Evolutionary conservation across 768 basidiomycete species (phyloP).

Genomic region (Collybiopsis confluens): DNA sequence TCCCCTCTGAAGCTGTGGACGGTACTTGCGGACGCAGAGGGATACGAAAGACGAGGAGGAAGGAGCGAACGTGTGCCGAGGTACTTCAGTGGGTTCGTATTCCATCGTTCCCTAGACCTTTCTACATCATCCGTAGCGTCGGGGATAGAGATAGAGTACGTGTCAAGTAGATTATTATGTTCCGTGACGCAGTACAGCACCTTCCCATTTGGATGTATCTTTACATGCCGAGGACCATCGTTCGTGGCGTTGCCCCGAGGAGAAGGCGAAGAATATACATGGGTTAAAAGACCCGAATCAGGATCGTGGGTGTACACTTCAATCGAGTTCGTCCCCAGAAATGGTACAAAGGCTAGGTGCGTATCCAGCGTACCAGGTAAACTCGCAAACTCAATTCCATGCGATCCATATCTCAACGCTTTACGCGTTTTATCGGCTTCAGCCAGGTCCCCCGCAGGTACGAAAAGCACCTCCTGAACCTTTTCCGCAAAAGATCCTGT

Average conservation of each 20-base stretch:
- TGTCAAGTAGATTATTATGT: slow-evolving; percentile 33
- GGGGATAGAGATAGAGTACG: neutral
- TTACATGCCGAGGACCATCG: slow-evolving; percentile 51
- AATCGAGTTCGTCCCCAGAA: slow-evolving; percentile 44
- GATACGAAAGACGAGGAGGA: slow-evolving; percentile 14
- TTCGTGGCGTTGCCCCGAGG: slow-evolving; percentile 33
- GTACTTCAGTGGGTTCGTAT: slow-evolving; percentile 12
- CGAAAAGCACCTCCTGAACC: slow-evolving; percentile 43
- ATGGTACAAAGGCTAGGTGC: slow-evolving; percentile 42
- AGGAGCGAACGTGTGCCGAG: slow-evolving; percentile 21
- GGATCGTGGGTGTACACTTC: slow-evolving; percentile 39
- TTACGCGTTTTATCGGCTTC: slow-evolving; percentile 45
- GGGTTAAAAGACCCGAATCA: slow-evolving; percentile 28
- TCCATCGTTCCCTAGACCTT: neutral
- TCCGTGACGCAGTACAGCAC: slow-evolving; percentile 50
- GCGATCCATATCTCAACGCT: slow-evolving; percentile 50
- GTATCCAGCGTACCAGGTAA: slow-evolving; percentile 11
- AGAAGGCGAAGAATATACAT: slow-evolving; percentile 33
- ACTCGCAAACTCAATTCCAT: slow-evolving; percentile 43
- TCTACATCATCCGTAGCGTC: neutral
- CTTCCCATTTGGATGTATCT: slow-evolving; percentile 47
- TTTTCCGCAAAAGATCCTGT: slow-evolving; percentile 39
- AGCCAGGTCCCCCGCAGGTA: slow-evolving; percentile 36
- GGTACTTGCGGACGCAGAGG: slow-evolving; percentile 24
- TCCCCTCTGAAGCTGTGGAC: slow-evolving; percentile 40